Conservation (phyloP, 2,329 filamentous ascomycete species). For the Coleophoma cylindrospora region DNA sequence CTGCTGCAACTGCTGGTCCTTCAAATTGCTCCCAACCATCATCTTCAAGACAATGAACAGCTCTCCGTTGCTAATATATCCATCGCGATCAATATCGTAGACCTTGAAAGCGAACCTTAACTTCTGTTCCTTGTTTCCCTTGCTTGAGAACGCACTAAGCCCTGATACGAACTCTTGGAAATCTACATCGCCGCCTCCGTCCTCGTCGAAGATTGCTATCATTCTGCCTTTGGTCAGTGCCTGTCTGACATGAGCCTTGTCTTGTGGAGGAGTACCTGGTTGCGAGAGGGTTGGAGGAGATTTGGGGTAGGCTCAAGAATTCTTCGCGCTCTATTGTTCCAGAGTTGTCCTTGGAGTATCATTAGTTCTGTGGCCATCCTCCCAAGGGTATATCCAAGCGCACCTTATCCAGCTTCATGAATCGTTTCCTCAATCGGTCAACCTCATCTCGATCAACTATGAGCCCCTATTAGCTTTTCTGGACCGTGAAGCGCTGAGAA, state of each 20-base stretch:
- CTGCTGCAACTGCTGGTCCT: conserved; percentile 98
- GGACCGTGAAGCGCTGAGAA: background rate
- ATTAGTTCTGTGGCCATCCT: conserved; percentile 2
- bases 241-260: background rate
- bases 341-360: conserved; percentile 74
- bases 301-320: conserved; percentile 94
- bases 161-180: conserved; percentile 98
- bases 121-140: conserved; percentile 99
- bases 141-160: conserved; percentile 90
- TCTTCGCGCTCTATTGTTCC: conserved; percentile 98
- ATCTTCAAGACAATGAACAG: conserved; percentile 99
- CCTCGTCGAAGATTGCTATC: conserved; percentile 99
- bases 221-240: conserved; percentile 51
- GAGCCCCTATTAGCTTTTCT: conserved; percentile 5
- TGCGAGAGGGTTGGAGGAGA: conserved; percentile 94
- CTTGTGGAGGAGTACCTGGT: conserved; percentile 59
- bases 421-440: conserved; percentile 89
- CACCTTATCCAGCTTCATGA: conserved; percentile 99
- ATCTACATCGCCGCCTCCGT: conserved; percentile 95
- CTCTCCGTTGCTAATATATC: conserved; percentile 98
- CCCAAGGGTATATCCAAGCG: conserved; percentile 13
- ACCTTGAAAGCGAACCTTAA: conserved; percentile 97
- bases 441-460: conserved; percentile 96
- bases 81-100: conserved; percentile 98
- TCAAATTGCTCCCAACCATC: conserved; percentile 99